Conservation (phyloP, 106 monocot species). For the Alisma plantagoaquatica region DNA sequence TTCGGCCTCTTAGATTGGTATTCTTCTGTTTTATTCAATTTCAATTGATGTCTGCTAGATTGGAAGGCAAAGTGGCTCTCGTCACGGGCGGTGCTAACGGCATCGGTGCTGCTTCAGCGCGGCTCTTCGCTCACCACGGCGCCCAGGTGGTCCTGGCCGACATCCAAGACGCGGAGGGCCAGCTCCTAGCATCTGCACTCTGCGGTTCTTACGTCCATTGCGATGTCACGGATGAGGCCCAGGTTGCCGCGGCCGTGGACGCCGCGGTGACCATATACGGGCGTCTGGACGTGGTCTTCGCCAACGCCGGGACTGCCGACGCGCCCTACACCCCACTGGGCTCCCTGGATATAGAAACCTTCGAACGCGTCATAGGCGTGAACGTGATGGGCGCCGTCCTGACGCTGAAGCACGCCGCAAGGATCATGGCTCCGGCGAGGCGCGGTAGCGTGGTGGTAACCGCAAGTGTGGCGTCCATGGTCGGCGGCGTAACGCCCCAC, state of each 20-base stretch:
- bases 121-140: slow-evolving; percentile 32
- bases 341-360: background rate
- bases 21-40: too few species aligned
- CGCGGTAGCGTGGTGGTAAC: slow-evolving; percentile 6
- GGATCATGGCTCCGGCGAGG: background rate
- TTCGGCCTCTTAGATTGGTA: too few species aligned
- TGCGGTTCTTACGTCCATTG: slow-evolving; percentile 3
- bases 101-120: slow-evolving; percentile 36
- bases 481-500: background rate
- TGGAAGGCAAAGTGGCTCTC: slow-evolving; percentile 55
- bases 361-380: background rate
- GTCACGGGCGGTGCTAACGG: slow-evolving; percentile 53
- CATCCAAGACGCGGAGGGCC: slow-evolving; percentile 28
- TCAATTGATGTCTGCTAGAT: too few species aligned
- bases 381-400: slow-evolving; percentile 5
- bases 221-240: slow-evolving; percentile 12
- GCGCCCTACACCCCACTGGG: background rate
- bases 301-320: slow-evolving; percentile 12
- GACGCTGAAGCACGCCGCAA: slow-evolving; percentile 10
- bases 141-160: slow-evolving; percentile 41
- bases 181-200: background rate
- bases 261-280: slow-evolving; percentile 4
- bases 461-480: slow-evolving; percentile 3
- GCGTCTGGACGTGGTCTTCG: slow-evolving; percentile 13
- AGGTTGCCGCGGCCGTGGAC: slow-evolving; percentile 12